Base-by-base conservation (phyloP, 2,329 filamentous ascomycete genomes). In the Neonectria sp. region DNA sequence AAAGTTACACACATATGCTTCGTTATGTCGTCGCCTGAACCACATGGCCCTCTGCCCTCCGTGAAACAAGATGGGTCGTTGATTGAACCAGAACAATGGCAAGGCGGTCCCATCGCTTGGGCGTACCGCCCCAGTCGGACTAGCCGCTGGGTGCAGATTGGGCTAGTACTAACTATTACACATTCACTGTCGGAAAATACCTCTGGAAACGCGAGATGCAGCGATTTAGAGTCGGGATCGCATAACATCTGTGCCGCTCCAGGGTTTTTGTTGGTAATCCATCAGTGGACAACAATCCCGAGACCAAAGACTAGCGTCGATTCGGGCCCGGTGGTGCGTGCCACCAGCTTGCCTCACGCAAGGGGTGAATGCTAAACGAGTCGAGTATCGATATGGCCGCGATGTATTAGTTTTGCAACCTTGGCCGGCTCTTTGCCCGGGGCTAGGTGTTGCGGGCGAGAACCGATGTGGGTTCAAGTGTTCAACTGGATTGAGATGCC, bases 401-500 rank as follows among this genome's bases (percentile, higher is more conserved):
- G 25, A 60, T 51, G 13, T 17, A 45, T 4, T 33, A 40, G 65
- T 64, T 55, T 55, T 53, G 45, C 52, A 37, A n/a, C 45, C 17
- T 49, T 55, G 55, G 45, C 55, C 67, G 65, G 67, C 67, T 67
- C 61, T 67, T 63, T 64, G 52, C 67, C 64, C 55, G 56, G 53
- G 55, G 55, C 35, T 60, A 25, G 45, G 51, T 46, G 35, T 33
- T 37, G 56, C 55, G 63, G 51, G 48, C 33, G 55, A 63, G 43
- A 45, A 68, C 64, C 55, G 21, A 51, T 63, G 62, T 58, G 48
- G 65, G 67, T 51, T 40, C 37, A 40, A n/a, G 37, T n/a, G 37
- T 40, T 49, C 25, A 21, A 31, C 24, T 64, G 53, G 60, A 60
- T 60, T 65, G 58, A 70, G 67, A 65, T 68, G 51, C 58, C 63